A percentile compares a stretch with the other conserved stretches of the same genome.
Conservation (phyloP, 2,329 filamentous ascomycete genomes). For the Penicillium carneum region DNA sequence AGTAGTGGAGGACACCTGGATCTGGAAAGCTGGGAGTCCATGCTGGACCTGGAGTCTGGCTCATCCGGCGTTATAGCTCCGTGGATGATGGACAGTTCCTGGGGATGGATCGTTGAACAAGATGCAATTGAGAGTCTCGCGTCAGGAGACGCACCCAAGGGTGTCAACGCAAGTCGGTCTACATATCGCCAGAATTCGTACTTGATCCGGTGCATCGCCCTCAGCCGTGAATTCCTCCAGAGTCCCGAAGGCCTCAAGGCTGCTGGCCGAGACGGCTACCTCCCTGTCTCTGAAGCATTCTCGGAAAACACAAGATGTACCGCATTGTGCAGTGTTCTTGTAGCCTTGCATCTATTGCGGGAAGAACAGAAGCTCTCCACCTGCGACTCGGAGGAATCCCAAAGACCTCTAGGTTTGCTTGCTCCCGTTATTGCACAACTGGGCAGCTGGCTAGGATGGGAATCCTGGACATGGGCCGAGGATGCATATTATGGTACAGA, state of each 20-base stretch:
- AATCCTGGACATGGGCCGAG: conserved; percentile 63
- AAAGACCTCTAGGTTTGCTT: conserved; percentile 60
- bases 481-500: conserved; percentile 68
- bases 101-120: conserved; percentile 74
- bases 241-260: conserved; percentile 65
- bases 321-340: conserved; percentile 72
- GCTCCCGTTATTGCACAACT: conserved; percentile 82
- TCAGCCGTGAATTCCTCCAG: conserved; percentile 71
- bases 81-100: conserved; percentile 67
- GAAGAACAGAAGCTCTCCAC: conserved; percentile 88
- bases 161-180: conserved; percentile 31
- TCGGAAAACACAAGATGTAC: conserved; percentile 66
- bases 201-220: conserved; percentile 58
- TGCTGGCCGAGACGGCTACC: conserved; percentile 65
- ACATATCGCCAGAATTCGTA: conserved; percentile 52
- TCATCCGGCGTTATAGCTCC: conserved; percentile 50
- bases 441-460: conserved; percentile 80
- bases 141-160: conserved; percentile 25
- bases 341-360: conserved; percentile 80
- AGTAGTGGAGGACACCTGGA: conserved; percentile 58
- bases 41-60: conserved; percentile 57
- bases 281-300: conserved; percentile 67
- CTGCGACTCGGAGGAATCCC: conserved; percentile 58
- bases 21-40: conserved; percentile 57
- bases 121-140: conserved; percentile 48